Base-by-base conservation (phyloP, 2,329 filamentous ascomycete genomes). In the Chrysoporthe cubensis region DNA sequence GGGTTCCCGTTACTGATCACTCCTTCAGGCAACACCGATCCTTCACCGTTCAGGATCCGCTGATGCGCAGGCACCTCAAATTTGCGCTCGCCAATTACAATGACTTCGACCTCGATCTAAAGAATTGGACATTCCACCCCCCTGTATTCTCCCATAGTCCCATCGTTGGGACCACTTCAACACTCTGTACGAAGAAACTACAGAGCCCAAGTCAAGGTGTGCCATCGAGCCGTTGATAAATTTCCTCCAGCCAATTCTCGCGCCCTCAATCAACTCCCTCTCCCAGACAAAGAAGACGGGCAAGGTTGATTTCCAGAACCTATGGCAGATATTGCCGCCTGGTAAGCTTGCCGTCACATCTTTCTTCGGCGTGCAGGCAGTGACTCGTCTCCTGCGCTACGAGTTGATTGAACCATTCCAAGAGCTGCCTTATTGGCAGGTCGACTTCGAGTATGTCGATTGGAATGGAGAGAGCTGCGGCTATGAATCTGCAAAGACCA, bases 241-340 rank as follows among this genome's bases (percentile, higher is more conserved):
- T 0, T 79, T 80, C 62, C 71, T 80, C 4, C 64, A 68, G 0
- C 78, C 77, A 3, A 73, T 79, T 7, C 37, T 80, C 5, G 71
- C 70, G 5, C 64, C 72, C 0, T 74, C 73, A 1, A 66, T 79
- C 11, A 56, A 72, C 1, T 72, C 74, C 2, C 72, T 77, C 2
- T 66, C 67, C 1, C 69, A 73, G 26, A 78, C 73, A 9, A 72
- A 69, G 18, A 63, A 72, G 57, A 76, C 77, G 0, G 75, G 76
- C 21, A 78, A 75, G 43, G 70, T 79, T 50, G 66, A 57, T 26
- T 79, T 76, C 50, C 26, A 72, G 0, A 72, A 76, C 48, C 65
- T 79, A 8, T 80, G 77, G 77, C 76, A 79, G 62, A 75, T 80
- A 60, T 80, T 79, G 64, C 70, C 77, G 0, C 78, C 78, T 0